A percentile compares a stretch with the other conserved stretches of the same genome.
Conservation (phyloP, 192 early-diverging fungal species). For the Kickxella alabastrina region DNA sequence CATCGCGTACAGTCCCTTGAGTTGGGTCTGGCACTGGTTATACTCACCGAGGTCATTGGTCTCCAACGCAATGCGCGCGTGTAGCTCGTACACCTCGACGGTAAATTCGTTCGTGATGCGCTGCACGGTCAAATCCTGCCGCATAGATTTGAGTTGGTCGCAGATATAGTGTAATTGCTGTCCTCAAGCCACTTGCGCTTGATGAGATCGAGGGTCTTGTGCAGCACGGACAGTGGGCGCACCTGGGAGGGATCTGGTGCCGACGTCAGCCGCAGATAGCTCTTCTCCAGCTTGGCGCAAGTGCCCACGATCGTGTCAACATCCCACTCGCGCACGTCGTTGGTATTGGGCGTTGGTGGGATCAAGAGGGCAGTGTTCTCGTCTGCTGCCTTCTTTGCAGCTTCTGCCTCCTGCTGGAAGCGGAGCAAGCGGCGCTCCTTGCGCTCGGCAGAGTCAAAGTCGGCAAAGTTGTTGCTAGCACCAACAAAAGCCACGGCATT, state of each 20-base stretch:
- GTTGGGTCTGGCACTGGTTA: conserved; percentile 95
- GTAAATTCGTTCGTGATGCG: conserved; percentile 91
- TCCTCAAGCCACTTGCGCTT: conserved; percentile 77
- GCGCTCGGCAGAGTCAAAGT: conserved; percentile 42
- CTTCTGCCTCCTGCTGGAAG: conserved; percentile 35
- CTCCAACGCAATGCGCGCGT: conserved; percentile 94
- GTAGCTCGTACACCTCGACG: conserved; percentile 88
- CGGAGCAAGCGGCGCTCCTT: conserved; percentile 39
- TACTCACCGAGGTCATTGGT: conserved; percentile 96
- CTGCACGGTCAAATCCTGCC: conserved; percentile 97
- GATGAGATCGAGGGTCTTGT: conserved; percentile 73
- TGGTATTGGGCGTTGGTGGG: conserved; percentile 34
- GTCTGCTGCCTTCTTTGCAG: conserved; percentile 23
- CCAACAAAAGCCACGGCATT: conserved; percentile 12
- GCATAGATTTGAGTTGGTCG: conserved; percentile 93
- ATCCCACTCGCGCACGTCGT: conserved; percentile 76
- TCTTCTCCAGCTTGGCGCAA: conserved; percentile 79
- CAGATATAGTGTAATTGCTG: conserved; percentile 94
- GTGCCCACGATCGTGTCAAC: conserved; percentile 87
- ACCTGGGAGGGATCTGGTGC: conserved; percentile 93
- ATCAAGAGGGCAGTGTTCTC: conserved; percentile 10
- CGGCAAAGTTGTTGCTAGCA: conserved; percentile 4
- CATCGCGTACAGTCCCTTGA: conserved; percentile 80
- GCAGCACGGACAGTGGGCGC: conserved; percentile 76
- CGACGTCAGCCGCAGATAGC: conserved; percentile 86